A percentile compares a stretch with the other conserved stretches of the same genome.
phyloP scores from a whole-genome alignment of 1,284 basidiomycete genomes.

The Cryptococcus neoformans region DNA sequence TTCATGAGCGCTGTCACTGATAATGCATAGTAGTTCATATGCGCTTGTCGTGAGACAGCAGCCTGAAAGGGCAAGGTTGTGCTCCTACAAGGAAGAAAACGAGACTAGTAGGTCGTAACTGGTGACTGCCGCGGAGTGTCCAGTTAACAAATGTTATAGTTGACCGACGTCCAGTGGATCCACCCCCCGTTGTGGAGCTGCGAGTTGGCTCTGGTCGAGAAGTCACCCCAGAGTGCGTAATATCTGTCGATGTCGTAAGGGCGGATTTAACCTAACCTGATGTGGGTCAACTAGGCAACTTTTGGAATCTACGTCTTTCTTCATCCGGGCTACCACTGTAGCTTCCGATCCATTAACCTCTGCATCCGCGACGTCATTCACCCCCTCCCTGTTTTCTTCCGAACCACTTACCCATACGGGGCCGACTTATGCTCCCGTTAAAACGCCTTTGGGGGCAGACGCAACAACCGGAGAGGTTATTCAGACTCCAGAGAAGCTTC shows the following conservation, averaged over 20 bases:
- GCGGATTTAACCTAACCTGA: background rate
- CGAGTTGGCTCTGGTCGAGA: slow-evolving; percentile 7
- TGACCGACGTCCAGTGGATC: slow-evolving; percentile 49
- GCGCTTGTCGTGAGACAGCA: slow-evolving; percentile 41
- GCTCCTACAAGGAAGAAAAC: slow-evolving; percentile 52
- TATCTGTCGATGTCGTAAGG: background rate
- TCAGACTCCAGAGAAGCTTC: slow-evolving; percentile 47
- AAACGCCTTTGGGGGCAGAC: slow-evolving; percentile 44
- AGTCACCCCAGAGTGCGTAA: slow-evolving; percentile 14
- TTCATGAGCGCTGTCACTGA: background rate
- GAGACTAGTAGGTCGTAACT: slow-evolving; percentile 43
- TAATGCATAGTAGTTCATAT: background rate
- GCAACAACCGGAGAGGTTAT: slow-evolving; percentile 49
- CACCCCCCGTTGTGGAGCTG: slow-evolving; percentile 48
- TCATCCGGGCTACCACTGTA: slow-evolving; percentile 39
- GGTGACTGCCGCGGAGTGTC: background rate
- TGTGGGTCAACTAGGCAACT: slow-evolving; percentile 16
- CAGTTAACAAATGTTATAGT: slow-evolving; percentile 19
- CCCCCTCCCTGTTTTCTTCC: slow-evolving; percentile 9
- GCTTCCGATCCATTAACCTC: slow-evolving; percentile 1
- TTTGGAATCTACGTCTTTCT: slow-evolving; percentile 36
- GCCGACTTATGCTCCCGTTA: slow-evolving; percentile 33
- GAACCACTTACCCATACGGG: background rate
- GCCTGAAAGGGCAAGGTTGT: slow-evolving; percentile 47
- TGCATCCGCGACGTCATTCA: background rate